Base-by-base conservation (phyloP, 1,139 yeast genomes). In the Zygosaccharomyces sapae region DNA sequence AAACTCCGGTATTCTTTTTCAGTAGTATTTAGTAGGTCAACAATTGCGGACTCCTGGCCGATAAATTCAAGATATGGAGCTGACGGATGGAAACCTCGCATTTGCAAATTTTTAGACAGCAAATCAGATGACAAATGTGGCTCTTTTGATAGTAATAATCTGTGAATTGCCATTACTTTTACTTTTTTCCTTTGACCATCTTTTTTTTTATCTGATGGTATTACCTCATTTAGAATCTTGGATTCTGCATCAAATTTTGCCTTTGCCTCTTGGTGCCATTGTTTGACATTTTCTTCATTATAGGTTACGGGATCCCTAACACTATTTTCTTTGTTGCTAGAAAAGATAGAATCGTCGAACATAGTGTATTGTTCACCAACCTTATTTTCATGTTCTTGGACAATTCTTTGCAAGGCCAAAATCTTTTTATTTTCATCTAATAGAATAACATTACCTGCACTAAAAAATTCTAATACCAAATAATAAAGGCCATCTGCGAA, bases 361-460 rank as follows among this genome's bases (percentile, higher is more conserved):
- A 78, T 72, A 19, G 72, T 74, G 58, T 88, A 88, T 0, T 62
- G 69, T 56, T 83, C 88, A 35, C 90, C 90, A 22, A 86, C 90
- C 52, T 76, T 76, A 44, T 79, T 76, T 38, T 80, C 83, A 59
- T 81, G 80, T 48, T 86, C 95, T 38, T 79, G 78, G 2, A 88
- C 96, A 33, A 83, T 72, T 66, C 97, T 78, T 64, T 85, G 90
- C 33, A 90, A 70, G 0, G 94, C 74, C 58, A 89, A 59, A 43
- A 89, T 89, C 60, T 77, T 81, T 55, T 73, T 68, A 27, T 83
- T 75, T 33, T 80, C 76, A 62, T 90, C 94, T 54, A 90, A 72
- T 20, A 92, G 71, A 27, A 92, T 71, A 50, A 92, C 79, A 61
- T 92, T 92, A 33, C 98, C 98, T 1, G 96, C 96, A 62, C 96